Evolutionary conservation across 495 filamentous ascomycete genomes (phyloP), one percentile per base, ranked within the genome.

Genomic region (Trichoderma gamsii): DNA sequence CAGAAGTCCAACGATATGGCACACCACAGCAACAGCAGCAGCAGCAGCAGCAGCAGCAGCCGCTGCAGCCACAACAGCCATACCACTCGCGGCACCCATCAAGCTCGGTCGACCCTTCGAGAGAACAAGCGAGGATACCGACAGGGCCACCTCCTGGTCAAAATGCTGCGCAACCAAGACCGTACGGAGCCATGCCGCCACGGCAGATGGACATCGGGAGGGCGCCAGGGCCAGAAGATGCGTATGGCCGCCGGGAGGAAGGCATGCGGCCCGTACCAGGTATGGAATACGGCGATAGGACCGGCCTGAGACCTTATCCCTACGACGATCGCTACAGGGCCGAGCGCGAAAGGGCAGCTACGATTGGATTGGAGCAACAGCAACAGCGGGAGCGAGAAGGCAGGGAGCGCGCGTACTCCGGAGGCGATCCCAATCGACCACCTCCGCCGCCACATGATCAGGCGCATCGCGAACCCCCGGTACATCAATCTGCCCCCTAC

Each of bases 1-100:
- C 83, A 23, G 84, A 85, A 67, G 74, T 83, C 41, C 79, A 81
- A 66, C 78, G 82, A 70, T 87, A 85, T 74, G 79, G 84, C 25
- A 82, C 83, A 5, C 84, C 85, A 32, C 82, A 79, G 11, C 77
- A 75, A 8, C 84, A 84, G 64, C 68, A 73, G n/a, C 79, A 70
- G 44, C 72, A 75, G 5, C 80, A 79, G 16, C 77, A 75, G 64
- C 68, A 73, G 32, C 32, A 35, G 32, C 32, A 35, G 32, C 32
- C 2, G 32, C 32, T 0, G 23, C 79, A 71, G 44, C 72, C 74
- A 4, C 80, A 79, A 13, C 77, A 75, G 29, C 5, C 63, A 11
- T 43, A 66, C n/a, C 64, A 61, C 56, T 73, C 74, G 7, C 65
- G 65, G 35, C 65, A 66, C 43, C 27, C 44, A 18, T 51, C 65